Base-by-base conservation (phyloP, 176 grass and related monocot genomes). In the Zea mays region DNA sequence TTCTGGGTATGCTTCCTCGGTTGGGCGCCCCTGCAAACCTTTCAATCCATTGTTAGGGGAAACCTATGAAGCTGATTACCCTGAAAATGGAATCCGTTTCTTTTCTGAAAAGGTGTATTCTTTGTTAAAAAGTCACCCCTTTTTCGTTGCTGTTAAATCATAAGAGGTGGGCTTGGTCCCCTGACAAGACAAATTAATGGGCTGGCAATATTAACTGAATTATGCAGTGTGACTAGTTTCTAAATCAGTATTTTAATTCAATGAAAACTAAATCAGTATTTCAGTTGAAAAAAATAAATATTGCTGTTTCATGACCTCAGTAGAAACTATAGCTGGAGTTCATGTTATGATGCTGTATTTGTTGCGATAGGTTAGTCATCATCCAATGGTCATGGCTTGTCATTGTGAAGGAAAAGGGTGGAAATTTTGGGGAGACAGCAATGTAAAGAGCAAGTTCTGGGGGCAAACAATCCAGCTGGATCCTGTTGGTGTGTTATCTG, bases 31-130 rank as follows among this genome's bases (percentile, higher is more conserved):
- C 46, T 93, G 93, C 70, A 97, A 97, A 85, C 93, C 93, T 81
- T 97, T 97, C 81, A 97, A 97, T 82, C 93, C 93, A 68, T 83
- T 97, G 61, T 77, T 97, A 85, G 93, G 93, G 64, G 93, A 97
- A 76, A 97, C 93, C 8, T 97, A 93, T 33, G 93, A 97, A 93
- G 93, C 88, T 67, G 88, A 97, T 60, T 93, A 73, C 48, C 90
- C 85, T 67, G 93, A 97, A 80, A 97, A 97, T 55, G 90, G 88
- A 35, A 71, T 97, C 47, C 88, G 77, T 64, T 97, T 97, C 86
- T 93, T 97, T 35, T 85, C 93, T 70, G 93, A 97, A 82, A 97
- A 97, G 83, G 93, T 93, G 13, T 70, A 1, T 59, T 85, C 19
- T 66, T 69, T 45, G 16, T 2, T 50, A 35, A 61, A 61, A 34